Evolutionary conservation across 208 protist genomes (phyloP).

Genomic region (Novymonas esmeraldas): DNA sequence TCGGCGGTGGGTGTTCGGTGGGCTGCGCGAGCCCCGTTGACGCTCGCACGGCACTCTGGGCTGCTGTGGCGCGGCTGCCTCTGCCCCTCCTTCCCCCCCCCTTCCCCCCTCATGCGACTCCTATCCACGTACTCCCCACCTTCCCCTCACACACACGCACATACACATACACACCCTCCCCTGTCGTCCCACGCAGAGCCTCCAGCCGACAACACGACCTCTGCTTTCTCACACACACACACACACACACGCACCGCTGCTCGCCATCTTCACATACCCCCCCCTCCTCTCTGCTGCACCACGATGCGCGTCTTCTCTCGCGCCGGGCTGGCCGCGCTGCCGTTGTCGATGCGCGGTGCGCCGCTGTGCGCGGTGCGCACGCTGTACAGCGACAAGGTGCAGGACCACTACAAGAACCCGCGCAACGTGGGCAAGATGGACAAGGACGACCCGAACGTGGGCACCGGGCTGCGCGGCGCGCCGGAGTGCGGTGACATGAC

Average conservation of each 20-base stretch:
- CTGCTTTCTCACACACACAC: too few species aligned
- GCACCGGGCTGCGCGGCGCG: conserved; percentile 98
- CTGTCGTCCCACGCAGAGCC: too few species aligned
- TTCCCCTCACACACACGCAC: not conserved
- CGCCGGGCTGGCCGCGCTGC: not conserved
- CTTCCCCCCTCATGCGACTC: not conserved
- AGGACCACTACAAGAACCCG: conserved; percentile 99
- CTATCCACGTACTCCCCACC: not conserved
- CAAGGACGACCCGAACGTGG: conserved; percentile 95
- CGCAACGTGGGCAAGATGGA: conserved; percentile 98
- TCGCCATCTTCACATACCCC: not conserved
- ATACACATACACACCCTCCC: not conserved
- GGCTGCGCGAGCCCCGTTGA: too few species aligned
- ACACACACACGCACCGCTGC: not conserved
- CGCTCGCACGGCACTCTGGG: too few species aligned
- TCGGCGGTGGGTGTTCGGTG: not conserved
- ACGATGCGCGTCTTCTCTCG: conserved; percentile 2
- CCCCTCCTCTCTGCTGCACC: not conserved
- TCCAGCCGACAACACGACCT: too few species aligned
- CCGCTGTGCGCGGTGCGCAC: conserved; percentile 40
- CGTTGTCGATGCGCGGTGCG: conserved; percentile 1
- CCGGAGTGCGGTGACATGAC: conserved; percentile 99
- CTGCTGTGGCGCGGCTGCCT: not conserved
- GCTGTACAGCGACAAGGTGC: conserved; percentile 96
- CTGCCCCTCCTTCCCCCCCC: not conserved